A percentile compares a stretch with the other conserved stretches of the same genome.
Evolutionary conservation across 768 basidiomycete genomes (phyloP).

Genomic region (Sporobolomyces roseus): DNA sequence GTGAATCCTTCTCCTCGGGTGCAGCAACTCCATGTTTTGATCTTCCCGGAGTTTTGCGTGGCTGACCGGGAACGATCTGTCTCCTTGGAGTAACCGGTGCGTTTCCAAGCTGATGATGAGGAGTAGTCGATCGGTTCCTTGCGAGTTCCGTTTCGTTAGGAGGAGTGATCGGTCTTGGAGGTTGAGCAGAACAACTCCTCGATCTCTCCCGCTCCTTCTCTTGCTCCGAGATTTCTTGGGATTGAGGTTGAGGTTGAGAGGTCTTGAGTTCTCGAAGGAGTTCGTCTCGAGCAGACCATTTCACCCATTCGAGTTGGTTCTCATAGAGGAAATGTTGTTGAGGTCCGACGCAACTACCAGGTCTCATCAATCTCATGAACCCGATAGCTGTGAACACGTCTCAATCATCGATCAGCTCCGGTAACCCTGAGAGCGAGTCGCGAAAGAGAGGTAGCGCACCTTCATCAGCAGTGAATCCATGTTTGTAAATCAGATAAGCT

Average conservation of each 20-base stretch:
- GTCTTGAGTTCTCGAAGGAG: slow-evolving; percentile 22
- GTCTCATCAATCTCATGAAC: slow-evolving; percentile 95
- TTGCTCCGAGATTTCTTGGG: background rate
- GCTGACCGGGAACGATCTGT: slow-evolving; percentile 43
- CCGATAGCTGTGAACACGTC: slow-evolving; percentile 79
- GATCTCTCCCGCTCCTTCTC: too few relatives aligned
- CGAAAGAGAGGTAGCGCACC: background rate
- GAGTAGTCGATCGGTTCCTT: background rate
- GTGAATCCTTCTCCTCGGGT: slow-evolving; percentile 21
- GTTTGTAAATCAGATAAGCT: slow-evolving; percentile 97
- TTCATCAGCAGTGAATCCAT: slow-evolving; percentile 76
- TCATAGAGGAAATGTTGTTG: slow-evolving; percentile 80
- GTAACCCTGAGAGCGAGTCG: background rate
- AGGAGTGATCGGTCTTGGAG: slow-evolving; percentile 66
- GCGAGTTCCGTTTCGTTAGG: slow-evolving; percentile 26
- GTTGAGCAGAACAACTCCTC: slow-evolving; percentile 3
- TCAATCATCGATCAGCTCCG: background rate
- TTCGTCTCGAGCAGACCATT: slow-evolving; percentile 82
- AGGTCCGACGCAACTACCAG: slow-evolving; percentile 71
- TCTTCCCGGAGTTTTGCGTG: slow-evolving; percentile 69
- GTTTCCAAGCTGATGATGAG: background rate
- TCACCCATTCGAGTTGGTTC: slow-evolving; percentile 88
- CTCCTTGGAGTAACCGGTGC: slow-evolving; percentile 17
- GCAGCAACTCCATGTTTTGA: slow-evolving; percentile 46
- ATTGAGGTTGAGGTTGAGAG: background rate